Base-by-base conservation (phyloP, 179 eudicot genomes). In the Sideroxylon spinosum region DNA sequence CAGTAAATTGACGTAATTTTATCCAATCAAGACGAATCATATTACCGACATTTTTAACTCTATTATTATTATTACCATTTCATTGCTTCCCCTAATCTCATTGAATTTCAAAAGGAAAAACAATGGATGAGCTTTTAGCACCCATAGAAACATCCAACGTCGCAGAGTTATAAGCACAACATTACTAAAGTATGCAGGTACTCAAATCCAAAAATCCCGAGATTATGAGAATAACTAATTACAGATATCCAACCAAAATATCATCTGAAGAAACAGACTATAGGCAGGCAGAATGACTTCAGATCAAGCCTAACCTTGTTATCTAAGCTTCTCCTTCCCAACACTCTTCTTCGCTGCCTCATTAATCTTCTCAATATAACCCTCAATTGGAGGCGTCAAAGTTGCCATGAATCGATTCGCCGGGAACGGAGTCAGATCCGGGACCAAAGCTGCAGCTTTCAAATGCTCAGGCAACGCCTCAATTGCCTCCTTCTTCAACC, bases 331-430 rank as follows among this genome's bases (percentile, higher is more conserved):
- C 79, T 75, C 90, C 85, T 89, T 91, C 61, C 80, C 90, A 29
- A 83, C 46, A 23, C 75, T 82, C 84, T 64, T 91, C 88, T 81
- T 87, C 1, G 98, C 92, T 2, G 99, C 99, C 87, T 90, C 97
- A 70, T 81, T 87, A 60, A 95, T 68, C 87, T 89, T 95, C 79
- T 93, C 96, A 44, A 87, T 83, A 63, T 95, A 95, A 26, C 99
- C 99, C 82, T 91, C 97, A 84, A 95, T 95, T 0, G 99, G 99
- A 1, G 99, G 99, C 6, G 98, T 93, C 72, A 95, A 79, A 0
- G 97, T 89, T 0, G 98, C 96, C 98, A 95, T 90, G 75, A 88
- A 90, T 37, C 96, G 78, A 48, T 90, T 93, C 2, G 80, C 85
- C 0, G 99, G 99, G 77, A 93, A 89, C 0, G 95, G 95, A 16